Percentiles rank a stretch among this genome's conserved stretches.
These are phyloP conservation scores for Obelidium mucronatum DNA, from an alignment of 192 early-diverging fungal genomes.

Conservation along the genomic window DNA sequence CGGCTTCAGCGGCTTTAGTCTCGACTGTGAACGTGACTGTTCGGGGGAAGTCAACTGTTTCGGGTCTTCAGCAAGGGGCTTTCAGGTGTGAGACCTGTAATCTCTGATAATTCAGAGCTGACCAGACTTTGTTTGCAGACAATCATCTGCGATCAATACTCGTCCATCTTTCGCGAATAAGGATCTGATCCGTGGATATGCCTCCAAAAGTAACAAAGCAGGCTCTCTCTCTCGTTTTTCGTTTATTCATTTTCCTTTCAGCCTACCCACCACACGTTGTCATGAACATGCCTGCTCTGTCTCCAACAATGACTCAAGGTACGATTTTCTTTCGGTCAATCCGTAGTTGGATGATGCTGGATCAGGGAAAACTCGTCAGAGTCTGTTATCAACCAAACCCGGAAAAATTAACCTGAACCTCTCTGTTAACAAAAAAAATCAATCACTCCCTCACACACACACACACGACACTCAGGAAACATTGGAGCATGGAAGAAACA, in stretches of 20 bases:
- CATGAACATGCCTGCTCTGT: slow-evolving; percentile 96
- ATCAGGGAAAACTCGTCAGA: too few relatives aligned
- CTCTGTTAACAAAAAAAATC: neutral
- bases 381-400: neutral
- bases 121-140: too few relatives aligned
- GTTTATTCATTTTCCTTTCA: slow-evolving; percentile 3
- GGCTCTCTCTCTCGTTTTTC: neutral
- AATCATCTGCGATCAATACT: too few relatives aligned
- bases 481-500: slow-evolving; percentile 94
- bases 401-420: slow-evolving; percentile 9
- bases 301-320: slow-evolving; percentile 98
- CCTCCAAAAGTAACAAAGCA: slow-evolving; percentile 2
- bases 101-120: too few relatives aligned
- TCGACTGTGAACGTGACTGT: too few relatives aligned
- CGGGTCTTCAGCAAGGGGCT: too few relatives aligned
- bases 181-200: slow-evolving; percentile 11
- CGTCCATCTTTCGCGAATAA: neutral
- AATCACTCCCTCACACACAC: neutral
- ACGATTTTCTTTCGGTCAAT: neutral
- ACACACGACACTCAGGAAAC: slow-evolving; percentile 59
- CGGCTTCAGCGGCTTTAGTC: too few relatives aligned
- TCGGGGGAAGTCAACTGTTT: too few relatives aligned
- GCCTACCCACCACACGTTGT: slow-evolving; percentile 78
- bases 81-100: too few relatives aligned
- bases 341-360: too few relatives aligned